A percentile compares a stretch with the other conserved stretches of the same genome.
Evolutionary conservation across 345 rosid species (phyloP).

Genomic region (Cardamine resedifolia): DNA sequence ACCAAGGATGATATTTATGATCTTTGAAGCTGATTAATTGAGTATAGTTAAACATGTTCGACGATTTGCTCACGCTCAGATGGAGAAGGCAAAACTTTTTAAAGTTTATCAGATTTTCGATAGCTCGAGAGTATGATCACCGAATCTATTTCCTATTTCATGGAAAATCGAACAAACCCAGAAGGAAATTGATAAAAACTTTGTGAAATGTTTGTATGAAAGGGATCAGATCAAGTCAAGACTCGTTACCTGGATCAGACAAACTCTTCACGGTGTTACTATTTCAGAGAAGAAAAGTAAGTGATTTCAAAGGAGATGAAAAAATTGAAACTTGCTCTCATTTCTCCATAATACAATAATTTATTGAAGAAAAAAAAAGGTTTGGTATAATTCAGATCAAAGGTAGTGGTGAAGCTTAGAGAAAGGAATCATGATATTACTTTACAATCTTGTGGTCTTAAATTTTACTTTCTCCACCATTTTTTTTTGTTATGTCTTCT

Average conservation of each 20-base stretch:
- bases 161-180: constrained; percentile 2
- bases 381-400: constrained; percentile 15
- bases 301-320: background rate
- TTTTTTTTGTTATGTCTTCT: background rate
- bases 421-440: constrained; percentile 24
- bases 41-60: background rate
- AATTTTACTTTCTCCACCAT: constrained; percentile 9
- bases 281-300: constrained; percentile 8
- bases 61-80: background rate
- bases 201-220: background rate
- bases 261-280: constrained; percentile 10
- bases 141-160: background rate
- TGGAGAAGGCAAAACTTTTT: background rate
- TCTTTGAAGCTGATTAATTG: background rate
- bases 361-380: background rate
- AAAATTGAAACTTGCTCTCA: background rate
- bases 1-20: background rate
- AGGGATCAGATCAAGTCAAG: constrained; percentile 14
- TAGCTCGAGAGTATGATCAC: constrained; percentile 10
- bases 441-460: constrained; percentile 25
- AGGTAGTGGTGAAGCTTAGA: constrained; percentile 26
- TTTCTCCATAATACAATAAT: background rate
- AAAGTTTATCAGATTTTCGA: background rate
- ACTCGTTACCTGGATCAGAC: constrained; percentile 30
- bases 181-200: background rate